Evolutionary conservation across 768 basidiomycete species (phyloP), one percentile per base, ranked within the genome.

Genomic region (Calocybe gangraenosa): DNA sequence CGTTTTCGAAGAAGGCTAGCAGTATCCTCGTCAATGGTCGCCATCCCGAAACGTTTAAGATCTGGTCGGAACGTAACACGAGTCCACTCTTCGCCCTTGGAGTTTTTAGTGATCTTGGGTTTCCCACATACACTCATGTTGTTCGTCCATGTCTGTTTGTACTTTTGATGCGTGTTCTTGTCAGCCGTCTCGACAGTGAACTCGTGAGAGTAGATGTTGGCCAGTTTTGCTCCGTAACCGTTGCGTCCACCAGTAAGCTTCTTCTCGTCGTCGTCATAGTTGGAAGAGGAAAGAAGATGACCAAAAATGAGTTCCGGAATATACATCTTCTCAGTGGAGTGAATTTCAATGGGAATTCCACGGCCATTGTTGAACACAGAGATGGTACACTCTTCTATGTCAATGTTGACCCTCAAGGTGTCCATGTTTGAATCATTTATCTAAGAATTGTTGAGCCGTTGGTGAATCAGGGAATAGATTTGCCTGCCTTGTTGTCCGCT

Each of bases 241-340:
- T 99, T 99, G 58, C 96, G 83, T 64, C 96, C 96, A 66, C 96
- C 96, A 0, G 93, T 97, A 39, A 98, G 77, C 68, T 96, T 97
- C 78, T 93, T 96, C 71, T 99, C 94, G 64, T 93, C 87, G 56
- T 99, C 96, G 64, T 99, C 95, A 58, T 95, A 98, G 71, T 98
- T 98, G 36, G 92, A 95, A 9, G 87, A 90, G 1, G 95, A 89
- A 18, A 97, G 75, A 14, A 99, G 76, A 61, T 96, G 85, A 5
- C 96, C 96, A 56, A 99, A 99, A 57, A 99, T 97, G 49, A 99
- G 75, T 60, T 98, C 92, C 0, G 96, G 96, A 46, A 99, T 96
- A 62, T 90, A 95, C 6, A 95, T 86, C 59, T 89, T 89, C 68
- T 97, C 93, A 54, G 78, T 85, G 33, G 81, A 79, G 66, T 98